Percentiles rank a stretch among this genome's conserved stretches.
Conservation (phyloP, 108 stramenopile species). For the Discostella pseudostelligera region DNA sequence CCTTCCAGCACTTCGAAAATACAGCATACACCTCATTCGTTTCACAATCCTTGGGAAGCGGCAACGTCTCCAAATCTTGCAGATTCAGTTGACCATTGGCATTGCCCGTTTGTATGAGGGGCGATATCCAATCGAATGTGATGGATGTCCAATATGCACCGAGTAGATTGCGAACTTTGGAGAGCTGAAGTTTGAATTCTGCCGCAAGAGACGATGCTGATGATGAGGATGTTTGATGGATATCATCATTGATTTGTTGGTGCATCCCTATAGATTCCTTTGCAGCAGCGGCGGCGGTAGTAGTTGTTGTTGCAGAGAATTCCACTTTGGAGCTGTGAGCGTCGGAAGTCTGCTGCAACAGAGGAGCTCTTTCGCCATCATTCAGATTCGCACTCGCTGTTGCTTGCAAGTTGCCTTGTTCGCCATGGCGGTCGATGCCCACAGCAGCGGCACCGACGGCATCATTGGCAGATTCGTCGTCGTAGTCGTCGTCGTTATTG, state of each 20-base stretch:
- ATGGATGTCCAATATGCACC: slow-evolving; percentile 47
- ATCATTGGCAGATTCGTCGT: not conserved
- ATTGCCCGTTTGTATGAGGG: slow-evolving; percentile 67
- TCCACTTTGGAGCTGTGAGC: not conserved
- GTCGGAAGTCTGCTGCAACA: not conserved
- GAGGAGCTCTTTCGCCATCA: slow-evolving; percentile 2
- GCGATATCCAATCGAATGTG: slow-evolving; percentile 75
- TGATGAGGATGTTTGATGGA: not conserved
- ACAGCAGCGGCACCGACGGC: not conserved
- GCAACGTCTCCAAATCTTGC: slow-evolving; percentile 61
- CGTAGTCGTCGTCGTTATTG: slow-evolving; percentile 4
- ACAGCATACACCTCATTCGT: slow-evolving; percentile 42
- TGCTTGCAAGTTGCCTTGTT: not conserved
- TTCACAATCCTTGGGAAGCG: slow-evolving; percentile 59
- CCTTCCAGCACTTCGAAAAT: slow-evolving; percentile 60
- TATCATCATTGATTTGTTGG: too few species aligned
- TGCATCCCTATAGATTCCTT: not conserved
- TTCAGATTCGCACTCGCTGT: not conserved
- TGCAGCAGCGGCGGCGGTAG: not conserved
- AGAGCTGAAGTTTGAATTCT: too few species aligned
- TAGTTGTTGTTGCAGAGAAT: too few species aligned
- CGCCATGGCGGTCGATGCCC: not conserved
- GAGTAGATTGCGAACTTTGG: not conserved
- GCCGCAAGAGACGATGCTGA: not conserved
- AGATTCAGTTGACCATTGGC: slow-evolving; percentile 62